These are phyloP conservation scores for Pleurotus tuoliensis DNA, from an alignment of 768 basidiomycete genomes.

Conservation along the genomic window DNA sequence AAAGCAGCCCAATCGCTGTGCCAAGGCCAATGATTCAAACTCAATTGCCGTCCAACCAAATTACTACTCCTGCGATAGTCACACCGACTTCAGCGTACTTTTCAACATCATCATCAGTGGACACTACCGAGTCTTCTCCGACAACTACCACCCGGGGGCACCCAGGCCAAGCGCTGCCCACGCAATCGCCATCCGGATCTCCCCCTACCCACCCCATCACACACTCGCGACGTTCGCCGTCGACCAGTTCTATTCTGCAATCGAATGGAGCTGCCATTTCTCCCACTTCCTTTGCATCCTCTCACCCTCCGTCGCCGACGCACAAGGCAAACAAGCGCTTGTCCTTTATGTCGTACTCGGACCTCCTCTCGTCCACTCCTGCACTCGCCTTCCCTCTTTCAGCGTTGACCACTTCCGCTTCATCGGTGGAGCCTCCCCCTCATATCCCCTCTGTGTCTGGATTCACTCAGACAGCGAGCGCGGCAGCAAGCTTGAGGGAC, in stretches of 20 bases:
- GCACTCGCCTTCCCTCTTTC: constrained; percentile 67
- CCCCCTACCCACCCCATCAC: constrained; percentile 9
- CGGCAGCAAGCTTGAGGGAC: background rate
- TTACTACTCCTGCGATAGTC: constrained; percentile 28
- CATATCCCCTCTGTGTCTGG: constrained; percentile 66
- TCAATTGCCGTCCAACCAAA: constrained; percentile 1
- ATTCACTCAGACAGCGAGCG: constrained; percentile 20
- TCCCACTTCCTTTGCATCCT: constrained; percentile 18
- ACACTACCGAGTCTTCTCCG: constrained; percentile 8
- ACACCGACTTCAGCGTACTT: constrained; percentile 51
- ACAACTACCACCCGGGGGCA: constrained; percentile 18
- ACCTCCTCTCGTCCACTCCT: constrained; percentile 77
- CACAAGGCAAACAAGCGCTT: constrained; percentile 59
- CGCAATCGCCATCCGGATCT: constrained; percentile 12
- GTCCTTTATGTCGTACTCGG: constrained; percentile 87
- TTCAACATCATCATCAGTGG: constrained; percentile 23
- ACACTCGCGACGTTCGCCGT: constrained; percentile 10
- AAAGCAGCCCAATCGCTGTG: constrained; percentile 1
- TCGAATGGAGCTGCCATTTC: constrained; percentile 12
- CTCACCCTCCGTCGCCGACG: constrained; percentile 42
- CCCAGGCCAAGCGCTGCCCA: constrained; percentile 20
- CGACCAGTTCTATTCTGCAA: constrained; percentile 12
- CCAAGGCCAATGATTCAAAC: constrained; percentile 10
- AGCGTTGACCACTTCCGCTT: constrained; percentile 62
- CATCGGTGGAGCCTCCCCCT: constrained; percentile 59